Evolutionary conservation across 129 eudicot genomes (phyloP).

Genomic region (Logfia minima): DNA sequence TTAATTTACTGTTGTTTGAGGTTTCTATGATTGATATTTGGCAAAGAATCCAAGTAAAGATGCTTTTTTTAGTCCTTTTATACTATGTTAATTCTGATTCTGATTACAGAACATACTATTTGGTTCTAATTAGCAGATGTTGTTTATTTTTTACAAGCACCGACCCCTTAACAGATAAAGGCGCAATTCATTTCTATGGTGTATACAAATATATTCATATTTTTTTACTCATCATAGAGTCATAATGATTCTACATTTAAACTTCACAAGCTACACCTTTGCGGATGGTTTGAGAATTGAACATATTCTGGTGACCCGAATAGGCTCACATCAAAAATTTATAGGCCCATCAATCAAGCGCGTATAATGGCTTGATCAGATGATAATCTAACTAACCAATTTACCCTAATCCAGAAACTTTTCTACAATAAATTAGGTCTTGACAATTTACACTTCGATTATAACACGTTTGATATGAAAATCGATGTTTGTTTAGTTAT

Average conservation of each 20-base stretch:
- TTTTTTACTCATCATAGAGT: background rate
- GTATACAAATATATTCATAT: background rate
- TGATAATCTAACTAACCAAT: background rate
- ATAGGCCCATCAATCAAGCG: background rate
- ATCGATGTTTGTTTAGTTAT: background rate
- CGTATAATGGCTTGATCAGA: no score
- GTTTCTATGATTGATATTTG: conserved; percentile 16
- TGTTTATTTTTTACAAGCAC: conserved; percentile 9
- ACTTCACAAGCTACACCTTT: background rate
- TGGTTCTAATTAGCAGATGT: conserved; percentile 14
- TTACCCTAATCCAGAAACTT: no score
- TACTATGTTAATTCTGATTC: conserved; percentile 16
- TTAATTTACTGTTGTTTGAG: conserved; percentile 20
- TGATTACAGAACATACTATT: conserved; percentile 17
- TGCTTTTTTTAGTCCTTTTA: conserved; percentile 17
- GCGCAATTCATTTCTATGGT: background rate
- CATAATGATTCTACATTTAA: background rate
- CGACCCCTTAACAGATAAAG: background rate
- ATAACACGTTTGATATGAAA: conserved; percentile 1
- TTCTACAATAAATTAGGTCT: no score
- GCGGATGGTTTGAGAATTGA: background rate
- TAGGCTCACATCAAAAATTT: background rate
- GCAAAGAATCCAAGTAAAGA: conserved; percentile 19
- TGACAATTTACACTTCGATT: background rate
- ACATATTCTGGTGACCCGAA: background rate